Evolutionary conservation across 192 early-diverging fungal genomes (phyloP).

Genomic region (Gorgonomyces haynaldii): DNA sequence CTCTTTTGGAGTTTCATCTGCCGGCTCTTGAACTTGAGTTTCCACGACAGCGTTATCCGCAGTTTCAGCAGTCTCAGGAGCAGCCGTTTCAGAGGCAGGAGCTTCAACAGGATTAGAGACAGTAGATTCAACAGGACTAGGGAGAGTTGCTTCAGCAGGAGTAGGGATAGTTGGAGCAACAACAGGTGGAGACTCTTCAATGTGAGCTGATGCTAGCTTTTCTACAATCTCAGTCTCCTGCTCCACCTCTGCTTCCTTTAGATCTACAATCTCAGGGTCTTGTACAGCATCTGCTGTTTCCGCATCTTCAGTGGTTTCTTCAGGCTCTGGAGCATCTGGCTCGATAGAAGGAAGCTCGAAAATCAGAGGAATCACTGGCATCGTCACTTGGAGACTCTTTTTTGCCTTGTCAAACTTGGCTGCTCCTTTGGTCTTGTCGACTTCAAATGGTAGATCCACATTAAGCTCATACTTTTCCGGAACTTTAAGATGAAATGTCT

Average conservation of each 20-base stretch:
- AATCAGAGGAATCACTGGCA: slow-evolving; percentile 28
- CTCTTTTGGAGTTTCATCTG: not conserved
- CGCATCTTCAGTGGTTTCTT: too few relatives aligned
- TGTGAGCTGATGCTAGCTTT: not conserved
- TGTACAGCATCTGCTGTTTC: too few relatives aligned
- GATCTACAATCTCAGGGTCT: not conserved
- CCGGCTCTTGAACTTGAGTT: not conserved
- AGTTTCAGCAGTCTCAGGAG: too few relatives aligned
- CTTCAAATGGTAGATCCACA: slow-evolving; percentile 32
- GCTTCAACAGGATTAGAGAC: not conserved
- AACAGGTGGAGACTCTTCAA: not conserved
- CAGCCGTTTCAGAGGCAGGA: not conserved
- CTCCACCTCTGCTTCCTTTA: not conserved
- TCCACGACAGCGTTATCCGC: not conserved
- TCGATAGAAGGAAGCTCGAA: too few relatives aligned
- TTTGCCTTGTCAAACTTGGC: slow-evolving; percentile 34
- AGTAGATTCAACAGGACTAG: not conserved
- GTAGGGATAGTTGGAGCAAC: not conserved
- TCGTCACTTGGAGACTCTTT: slow-evolving; percentile 18
- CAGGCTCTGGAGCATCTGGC: not conserved
- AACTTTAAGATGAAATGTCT: slow-evolving; percentile 12
- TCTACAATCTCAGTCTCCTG: not conserved
- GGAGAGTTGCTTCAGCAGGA: not conserved
- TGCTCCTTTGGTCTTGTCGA: slow-evolving; percentile 20
- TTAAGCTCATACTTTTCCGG: slow-evolving; percentile 22